These are phyloP conservation scores for Apostasia ramifera DNA, from an alignment of 106 monocot genomes.

Conservation along the genomic window DNA sequence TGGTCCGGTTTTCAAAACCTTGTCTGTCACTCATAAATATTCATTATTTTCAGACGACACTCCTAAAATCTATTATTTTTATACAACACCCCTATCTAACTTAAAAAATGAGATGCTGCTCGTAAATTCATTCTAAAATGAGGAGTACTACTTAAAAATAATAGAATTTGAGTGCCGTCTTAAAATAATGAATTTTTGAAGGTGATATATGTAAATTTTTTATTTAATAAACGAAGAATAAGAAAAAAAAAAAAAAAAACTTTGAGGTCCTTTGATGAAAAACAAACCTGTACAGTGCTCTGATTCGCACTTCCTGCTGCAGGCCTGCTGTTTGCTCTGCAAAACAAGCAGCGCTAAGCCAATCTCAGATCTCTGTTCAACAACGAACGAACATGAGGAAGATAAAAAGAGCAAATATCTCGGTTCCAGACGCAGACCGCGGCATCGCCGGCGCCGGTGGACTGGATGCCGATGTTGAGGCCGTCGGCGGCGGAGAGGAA, in stretches of 20 bases:
- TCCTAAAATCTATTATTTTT: too few relatives aligned
- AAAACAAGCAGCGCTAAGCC: neutral
- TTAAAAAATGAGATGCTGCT: too few relatives aligned
- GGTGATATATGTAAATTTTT: too few relatives aligned
- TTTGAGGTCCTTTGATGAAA: neutral
- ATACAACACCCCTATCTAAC: too few relatives aligned
- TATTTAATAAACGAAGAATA: neutral
- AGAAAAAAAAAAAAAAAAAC: neutral
- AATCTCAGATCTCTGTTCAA: neutral
- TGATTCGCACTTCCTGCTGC: constrained; percentile 59
- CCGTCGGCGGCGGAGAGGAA: constrained; percentile 6
- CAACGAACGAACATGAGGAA: neutral
- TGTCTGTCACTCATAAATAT: neutral
- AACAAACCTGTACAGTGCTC: constrained; percentile 32
- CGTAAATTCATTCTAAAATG: too few relatives aligned
- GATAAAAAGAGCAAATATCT: neutral
- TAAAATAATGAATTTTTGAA: too few relatives aligned
- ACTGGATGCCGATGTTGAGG: constrained; percentile 53
- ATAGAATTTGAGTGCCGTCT: too few relatives aligned
- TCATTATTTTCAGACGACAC: neutral
- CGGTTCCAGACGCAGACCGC: constrained; percentile 12
- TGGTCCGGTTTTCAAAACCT: too few relatives aligned
- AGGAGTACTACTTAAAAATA: too few relatives aligned
- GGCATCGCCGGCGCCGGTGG: constrained; percentile 8
- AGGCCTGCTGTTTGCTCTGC: constrained; percentile 20